These are phyloP conservation scores for Hirsutella minnesotensis DNA, from an alignment of 2,329 filamentous ascomycete genomes.

Conservation along the genomic window DNA sequence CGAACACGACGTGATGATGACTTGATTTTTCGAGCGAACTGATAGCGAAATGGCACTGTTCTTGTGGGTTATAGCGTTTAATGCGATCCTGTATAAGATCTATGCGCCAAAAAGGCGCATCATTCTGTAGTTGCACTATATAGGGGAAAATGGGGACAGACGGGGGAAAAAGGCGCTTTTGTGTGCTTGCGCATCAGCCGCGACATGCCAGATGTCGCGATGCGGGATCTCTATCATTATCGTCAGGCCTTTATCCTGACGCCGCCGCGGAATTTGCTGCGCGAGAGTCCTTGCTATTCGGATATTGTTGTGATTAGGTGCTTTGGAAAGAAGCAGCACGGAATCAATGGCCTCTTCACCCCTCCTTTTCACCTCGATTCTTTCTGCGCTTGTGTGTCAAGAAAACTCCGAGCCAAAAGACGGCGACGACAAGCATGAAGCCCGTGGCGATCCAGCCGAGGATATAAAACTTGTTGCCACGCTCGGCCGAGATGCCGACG, in stretches of 20 bases:
- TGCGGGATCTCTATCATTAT: neutral
- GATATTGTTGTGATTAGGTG: too few species aligned
- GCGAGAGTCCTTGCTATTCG: too few species aligned
- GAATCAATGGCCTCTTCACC: too few species aligned
- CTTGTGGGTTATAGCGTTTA: too few species aligned
- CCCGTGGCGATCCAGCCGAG: slow-evolving; percentile 36
- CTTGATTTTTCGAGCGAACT: too few species aligned
- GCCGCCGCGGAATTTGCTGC: too few species aligned
- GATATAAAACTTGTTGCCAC: slow-evolving; percentile 31
- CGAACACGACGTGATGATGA: too few species aligned
- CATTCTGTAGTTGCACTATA: too few species aligned
- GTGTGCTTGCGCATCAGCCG: neutral
- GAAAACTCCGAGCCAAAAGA: slow-evolving; percentile 29
- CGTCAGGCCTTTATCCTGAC: neutral
- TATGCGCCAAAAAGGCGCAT: neutral
- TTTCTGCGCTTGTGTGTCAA: slow-evolving; percentile 5
- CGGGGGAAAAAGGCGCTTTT: too few species aligned
- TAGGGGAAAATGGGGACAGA: too few species aligned
- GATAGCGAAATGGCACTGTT: too few species aligned
- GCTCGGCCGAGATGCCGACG: slow-evolving; percentile 30
- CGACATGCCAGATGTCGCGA: neutral
- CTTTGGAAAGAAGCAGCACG: too few species aligned
- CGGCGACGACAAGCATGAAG: slow-evolving; percentile 25
- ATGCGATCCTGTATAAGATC: neutral
- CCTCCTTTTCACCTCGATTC: neutral